Evolutionary conservation across 768 basidiomycete genomes (phyloP).

Genomic region (Ramaria rubella): DNA sequence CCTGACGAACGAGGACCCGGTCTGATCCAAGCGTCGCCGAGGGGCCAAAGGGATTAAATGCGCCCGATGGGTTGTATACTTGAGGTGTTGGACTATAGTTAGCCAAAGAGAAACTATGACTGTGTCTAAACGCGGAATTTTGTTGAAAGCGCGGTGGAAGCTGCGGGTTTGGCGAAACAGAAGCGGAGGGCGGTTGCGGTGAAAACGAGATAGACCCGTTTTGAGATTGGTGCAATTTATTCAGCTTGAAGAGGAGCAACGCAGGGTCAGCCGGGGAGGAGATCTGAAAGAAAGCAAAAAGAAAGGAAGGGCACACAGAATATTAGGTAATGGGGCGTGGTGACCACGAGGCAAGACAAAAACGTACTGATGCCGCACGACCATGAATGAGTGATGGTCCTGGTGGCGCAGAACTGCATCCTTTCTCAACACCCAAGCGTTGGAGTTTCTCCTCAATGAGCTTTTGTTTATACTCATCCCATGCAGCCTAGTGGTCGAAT

Average conservation of each 20-base stretch:
- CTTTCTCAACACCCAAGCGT: constrained; percentile 71
- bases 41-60: constrained; percentile 63
- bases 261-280: constrained; percentile 89
- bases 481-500: constrained; percentile 53
- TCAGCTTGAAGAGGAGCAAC: constrained; percentile 72
- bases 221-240: constrained; percentile 75
- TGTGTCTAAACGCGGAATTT: constrained; percentile 42
- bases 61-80: constrained; percentile 31
- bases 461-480: constrained; percentile 64
- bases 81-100: constrained; percentile 27
- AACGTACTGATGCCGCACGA: constrained; percentile 75
- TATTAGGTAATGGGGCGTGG: constrained; percentile 8
- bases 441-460: constrained; percentile 79
- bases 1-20: not conserved
- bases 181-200: constrained; percentile 46
- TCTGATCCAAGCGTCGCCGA: constrained; percentile 49
- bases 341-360: constrained; percentile 8
- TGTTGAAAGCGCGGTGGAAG: constrained; percentile 19
- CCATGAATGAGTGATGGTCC: constrained; percentile 57
- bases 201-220: constrained; percentile 49
- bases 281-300: constrained; percentile 43
- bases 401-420: constrained; percentile 36
- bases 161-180: constrained; percentile 40
- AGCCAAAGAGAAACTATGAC: constrained; percentile 68
- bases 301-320: not conserved